Base-by-base conservation (phyloP, 129 eudicot species). In the Flaveria ramosissima region DNA sequence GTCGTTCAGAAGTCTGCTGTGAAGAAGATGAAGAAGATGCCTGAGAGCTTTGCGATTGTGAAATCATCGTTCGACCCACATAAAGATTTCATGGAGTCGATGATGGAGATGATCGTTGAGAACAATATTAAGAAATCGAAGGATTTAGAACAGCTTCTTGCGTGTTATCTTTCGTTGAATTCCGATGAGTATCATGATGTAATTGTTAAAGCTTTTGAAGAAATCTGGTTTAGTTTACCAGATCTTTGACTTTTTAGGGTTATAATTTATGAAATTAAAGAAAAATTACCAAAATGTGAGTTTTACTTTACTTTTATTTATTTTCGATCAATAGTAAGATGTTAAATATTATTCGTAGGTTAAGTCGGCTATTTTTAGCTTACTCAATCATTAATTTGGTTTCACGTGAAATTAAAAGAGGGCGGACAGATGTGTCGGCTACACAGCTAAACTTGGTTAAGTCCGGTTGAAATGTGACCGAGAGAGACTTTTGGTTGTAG, bases 91-190 rank as follows among this genome's bases (percentile, higher is more conserved):
- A 84, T 73, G 83, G 95, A 86, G 7, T 89, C 95, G 5, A 89
- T 89, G 95, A 75, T 77, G 82, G 95, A 89, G 77, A 89, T 89
- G 95, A 83, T 89, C 46, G 80, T 84, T 30, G 91, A 86, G 81
- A 84, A 89, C 16, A 86, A 87, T 20, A 84, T 89, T 41, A 66
- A 81, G 63, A 70, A 30, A 24, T 78, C 95, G 0, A 76, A 89
- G 68, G 91, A 83, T 71, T 83, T 89, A 76, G 96, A 86, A 62
- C 88, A 86, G 23, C 90, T 87, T 73, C 86, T 85, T 68, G 90
- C 90, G 36, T 90, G 90, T 75, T 90, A 87, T 81, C 89, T 90
- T 77, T 77, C 90, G 59, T 84, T 87, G 63, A 89, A 89, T 76
- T 87, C 89, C 48, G 70, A 85, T 73, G 91, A 89, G 75, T 89